Evolutionary conservation across 140 eudicot genomes (phyloP).

Genomic region (Anethum foeniculum): DNA sequence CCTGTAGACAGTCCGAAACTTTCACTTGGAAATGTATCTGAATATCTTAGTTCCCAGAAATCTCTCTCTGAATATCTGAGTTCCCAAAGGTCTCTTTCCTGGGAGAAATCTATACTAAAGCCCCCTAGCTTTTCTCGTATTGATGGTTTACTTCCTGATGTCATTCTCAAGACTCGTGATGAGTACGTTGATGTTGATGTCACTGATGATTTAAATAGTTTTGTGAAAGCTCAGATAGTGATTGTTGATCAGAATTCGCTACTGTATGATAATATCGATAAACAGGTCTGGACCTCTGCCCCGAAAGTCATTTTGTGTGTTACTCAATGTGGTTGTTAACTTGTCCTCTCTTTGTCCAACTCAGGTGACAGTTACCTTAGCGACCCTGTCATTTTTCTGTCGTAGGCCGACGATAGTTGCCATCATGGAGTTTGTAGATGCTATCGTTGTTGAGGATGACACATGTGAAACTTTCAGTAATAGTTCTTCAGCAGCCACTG

Average conservation of each 20-base stretch:
- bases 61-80: constrained; percentile 16
- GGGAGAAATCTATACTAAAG: constrained; percentile 36
- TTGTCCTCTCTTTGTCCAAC: constrained; percentile 8
- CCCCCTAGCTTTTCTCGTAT: constrained; percentile 69
- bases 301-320: not conserved
- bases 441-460: constrained; percentile 51
- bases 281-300: constrained; percentile 35
- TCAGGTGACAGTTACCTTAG: constrained; percentile 91
- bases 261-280: constrained; percentile 59
- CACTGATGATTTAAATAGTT: constrained; percentile 63
- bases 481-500: constrained; percentile 44
- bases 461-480: constrained; percentile 53
- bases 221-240: constrained; percentile 90
- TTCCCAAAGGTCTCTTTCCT: constrained; percentile 22
- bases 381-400: constrained; percentile 87
- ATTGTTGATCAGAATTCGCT: constrained; percentile 65
- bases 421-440: constrained; percentile 67
- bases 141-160: constrained; percentile 67
- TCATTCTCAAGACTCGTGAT: constrained; percentile 30
- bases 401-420: constrained; percentile 86
- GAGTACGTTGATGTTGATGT: constrained; percentile 35
- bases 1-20: constrained; percentile 41
- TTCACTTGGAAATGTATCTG: constrained; percentile 24
- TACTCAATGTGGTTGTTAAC: constrained; percentile 17
- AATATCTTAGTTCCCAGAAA: constrained; percentile 21